A percentile compares a stretch with the other conserved stretches of the same genome.
Evolutionary conservation across 805 yeast genomes (phyloP).

Genomic region (Hanseniaspora thailandica): DNA sequence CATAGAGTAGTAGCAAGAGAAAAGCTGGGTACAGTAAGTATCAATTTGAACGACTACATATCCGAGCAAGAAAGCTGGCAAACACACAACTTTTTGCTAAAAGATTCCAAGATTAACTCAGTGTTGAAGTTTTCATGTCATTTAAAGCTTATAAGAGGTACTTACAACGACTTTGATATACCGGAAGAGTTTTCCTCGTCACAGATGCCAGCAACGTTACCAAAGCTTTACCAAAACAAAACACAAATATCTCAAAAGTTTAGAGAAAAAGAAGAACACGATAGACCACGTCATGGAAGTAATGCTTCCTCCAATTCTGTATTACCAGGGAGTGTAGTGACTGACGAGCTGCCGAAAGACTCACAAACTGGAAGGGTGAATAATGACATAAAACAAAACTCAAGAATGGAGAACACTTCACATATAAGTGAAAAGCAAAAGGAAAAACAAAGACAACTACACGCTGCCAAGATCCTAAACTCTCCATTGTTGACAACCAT

Average conservation of each 20-base stretch:
- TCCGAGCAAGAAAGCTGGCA: slow-evolving; percentile 37
- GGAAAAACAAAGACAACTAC: neutral
- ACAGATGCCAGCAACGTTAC: slow-evolving; percentile 22
- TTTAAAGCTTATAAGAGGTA: slow-evolving; percentile 34
- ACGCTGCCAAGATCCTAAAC: neutral
- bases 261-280: neutral
- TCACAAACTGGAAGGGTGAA: too few relatives aligned
- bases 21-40: slow-evolving; percentile 50
- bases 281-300: neutral
- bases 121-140: slow-evolving; percentile 53
- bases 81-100: slow-evolving; percentile 55
- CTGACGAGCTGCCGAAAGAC: too few relatives aligned
- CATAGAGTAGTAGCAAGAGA: slow-evolving; percentile 26
- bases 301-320: neutral
- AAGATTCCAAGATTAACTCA: slow-evolving; percentile 72
- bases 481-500: neutral
- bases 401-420: neutral
- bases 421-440: neutral
- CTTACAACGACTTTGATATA: slow-evolving; percentile 25
- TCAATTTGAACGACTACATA: slow-evolving; percentile 65
- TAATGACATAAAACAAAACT: too few relatives aligned
- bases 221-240: slow-evolving; percentile 7
- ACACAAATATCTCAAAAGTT: neutral
- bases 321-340: too few relatives aligned
- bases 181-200: slow-evolving; percentile 19